phyloP scores from a whole-genome alignment of 352 stramenopile species.

The Hyaloperonospora brassicae region DNA sequence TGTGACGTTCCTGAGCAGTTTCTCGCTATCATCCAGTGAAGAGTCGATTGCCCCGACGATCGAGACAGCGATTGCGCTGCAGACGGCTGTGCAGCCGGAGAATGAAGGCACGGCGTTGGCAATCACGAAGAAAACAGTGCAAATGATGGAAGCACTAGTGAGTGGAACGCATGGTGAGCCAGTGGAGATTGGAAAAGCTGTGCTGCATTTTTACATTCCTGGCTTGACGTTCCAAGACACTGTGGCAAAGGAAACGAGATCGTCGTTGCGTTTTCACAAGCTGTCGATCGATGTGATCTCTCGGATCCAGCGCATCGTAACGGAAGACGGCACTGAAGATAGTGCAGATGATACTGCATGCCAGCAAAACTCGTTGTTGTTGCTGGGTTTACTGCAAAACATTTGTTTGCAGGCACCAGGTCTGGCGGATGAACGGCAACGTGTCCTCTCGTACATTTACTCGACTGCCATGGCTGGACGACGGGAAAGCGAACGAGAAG shows the following conservation, averaged over 20 bases:
- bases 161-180: conserved; percentile 46
- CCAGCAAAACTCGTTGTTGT: conserved; percentile 34
- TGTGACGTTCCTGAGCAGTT: conserved; percentile 44
- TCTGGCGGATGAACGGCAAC: conserved; percentile 57
- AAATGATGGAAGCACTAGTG: conserved; percentile 41
- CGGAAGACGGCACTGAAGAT: conserved; percentile 19
- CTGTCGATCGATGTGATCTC: conserved; percentile 45
- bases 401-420: conserved; percentile 70
- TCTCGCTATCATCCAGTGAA: conserved; percentile 52
- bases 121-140: conserved; percentile 32
- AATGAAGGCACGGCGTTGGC: conserved; percentile 34
- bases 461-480: conserved; percentile 26
- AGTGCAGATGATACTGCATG: conserved; percentile 27
- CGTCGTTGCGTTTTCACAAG: conserved; percentile 59
- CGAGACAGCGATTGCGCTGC: conserved; percentile 52
- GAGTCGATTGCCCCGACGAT: conserved; percentile 74
- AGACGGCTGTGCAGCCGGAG: conserved; percentile 32
- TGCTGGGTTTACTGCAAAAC: conserved; percentile 62
- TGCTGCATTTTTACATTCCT: conserved; percentile 69
- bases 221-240: conserved; percentile 63
- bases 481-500: conserved; percentile 8
- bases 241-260: conserved; percentile 40
- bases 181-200: conserved; percentile 41
- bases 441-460: conserved; percentile 54
- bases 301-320: conserved; percentile 24